Percentiles rank a stretch among this genome's conserved stretches.
phyloP scores from a whole-genome alignment of 108 stramenopile genomes.

The Hondaea fermentalgiana region DNA sequence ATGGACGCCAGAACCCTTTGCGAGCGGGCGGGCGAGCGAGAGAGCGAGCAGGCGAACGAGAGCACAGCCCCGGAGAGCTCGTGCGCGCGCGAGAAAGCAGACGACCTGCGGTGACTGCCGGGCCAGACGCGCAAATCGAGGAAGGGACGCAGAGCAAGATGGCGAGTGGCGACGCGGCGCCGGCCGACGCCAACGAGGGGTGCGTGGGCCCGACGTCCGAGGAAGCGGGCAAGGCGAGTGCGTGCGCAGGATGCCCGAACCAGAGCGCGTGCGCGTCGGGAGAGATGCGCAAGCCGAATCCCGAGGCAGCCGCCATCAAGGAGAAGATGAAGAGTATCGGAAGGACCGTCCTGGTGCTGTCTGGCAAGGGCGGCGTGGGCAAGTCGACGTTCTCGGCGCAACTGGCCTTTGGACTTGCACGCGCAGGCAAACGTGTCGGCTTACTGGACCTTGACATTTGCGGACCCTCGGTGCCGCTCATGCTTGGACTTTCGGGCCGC shows the following conservation, averaged over 20 bases:
- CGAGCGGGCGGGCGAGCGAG: too few species aligned
- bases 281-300: constrained; percentile 47
- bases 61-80: too few species aligned
- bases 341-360: constrained; percentile 82
- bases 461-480: constrained; percentile 68
- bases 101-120: too few species aligned
- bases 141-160: not conserved
- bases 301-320: constrained; percentile 47
- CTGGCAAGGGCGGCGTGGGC: constrained; percentile 97
- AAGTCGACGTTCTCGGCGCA: constrained; percentile 90
- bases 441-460: constrained; percentile 95
- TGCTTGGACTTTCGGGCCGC: constrained; percentile 57
- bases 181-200: constrained; percentile 42
- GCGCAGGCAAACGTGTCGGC: constrained; percentile 80
- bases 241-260: constrained; percentile 96
- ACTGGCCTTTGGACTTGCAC: constrained; percentile 75
- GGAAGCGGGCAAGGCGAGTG: constrained; percentile 77
- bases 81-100: too few species aligned
- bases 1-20: too few species aligned
- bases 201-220: constrained; percentile 84
- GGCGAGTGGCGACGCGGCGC: not conserved
- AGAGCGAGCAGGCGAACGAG: too few species aligned
- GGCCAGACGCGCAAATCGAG: too few species aligned
- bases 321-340: constrained; percentile 69
- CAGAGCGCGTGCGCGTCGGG: constrained; percentile 81